These are phyloP conservation scores for Penicillium desertorum DNA, from an alignment of 495 filamentous ascomycete genomes.

Conservation along the genomic window DNA sequence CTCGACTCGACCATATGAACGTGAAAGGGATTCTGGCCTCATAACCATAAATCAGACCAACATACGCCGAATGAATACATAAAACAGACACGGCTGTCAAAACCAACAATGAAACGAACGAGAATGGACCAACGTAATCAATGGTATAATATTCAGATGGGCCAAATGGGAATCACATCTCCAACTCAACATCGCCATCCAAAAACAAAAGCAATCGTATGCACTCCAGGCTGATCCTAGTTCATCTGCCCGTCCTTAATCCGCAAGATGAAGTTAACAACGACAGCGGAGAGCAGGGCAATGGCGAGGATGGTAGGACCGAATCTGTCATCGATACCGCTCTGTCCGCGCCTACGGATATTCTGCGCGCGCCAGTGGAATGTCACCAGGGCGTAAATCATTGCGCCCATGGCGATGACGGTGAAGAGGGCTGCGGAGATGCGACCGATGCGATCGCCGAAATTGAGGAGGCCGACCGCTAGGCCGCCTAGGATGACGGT, in stretches of 20 bases:
- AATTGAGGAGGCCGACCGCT: slow-evolving; percentile 95
- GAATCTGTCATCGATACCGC: slow-evolving; percentile 92
- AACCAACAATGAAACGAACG: background rate
- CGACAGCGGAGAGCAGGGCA: slow-evolving; percentile 76
- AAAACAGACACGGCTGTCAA: background rate
- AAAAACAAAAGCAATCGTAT: background rate
- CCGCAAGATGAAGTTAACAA: slow-evolving; percentile 91
- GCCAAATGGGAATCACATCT: background rate
- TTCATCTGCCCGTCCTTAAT: slow-evolving; percentile 54
- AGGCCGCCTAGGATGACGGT: slow-evolving; percentile 95
- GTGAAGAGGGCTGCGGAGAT: slow-evolving; percentile 94
- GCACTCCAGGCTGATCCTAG: background rate
- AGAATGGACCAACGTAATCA: background rate
- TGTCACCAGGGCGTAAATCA: slow-evolving; percentile 91
- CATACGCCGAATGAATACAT: slow-evolving; percentile 2
- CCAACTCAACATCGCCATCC: background rate
- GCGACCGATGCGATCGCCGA: slow-evolving; percentile 88
- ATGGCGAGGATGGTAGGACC: slow-evolving; percentile 88
- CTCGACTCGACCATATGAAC: slow-evolving; percentile 2
- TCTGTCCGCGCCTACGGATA: slow-evolving; percentile 86
- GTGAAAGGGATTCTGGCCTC: slow-evolving; percentile 1
- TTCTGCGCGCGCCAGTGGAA: slow-evolving; percentile 97
- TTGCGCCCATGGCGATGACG: slow-evolving; percentile 87
- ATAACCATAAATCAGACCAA: slow-evolving; percentile 10
- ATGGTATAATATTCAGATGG: background rate